A percentile compares a stretch with the other conserved stretches of the same genome.
Evolutionary conservation across 78 protist species (phyloP).

Genomic region (Cyanophora paradoxa): DNA sequence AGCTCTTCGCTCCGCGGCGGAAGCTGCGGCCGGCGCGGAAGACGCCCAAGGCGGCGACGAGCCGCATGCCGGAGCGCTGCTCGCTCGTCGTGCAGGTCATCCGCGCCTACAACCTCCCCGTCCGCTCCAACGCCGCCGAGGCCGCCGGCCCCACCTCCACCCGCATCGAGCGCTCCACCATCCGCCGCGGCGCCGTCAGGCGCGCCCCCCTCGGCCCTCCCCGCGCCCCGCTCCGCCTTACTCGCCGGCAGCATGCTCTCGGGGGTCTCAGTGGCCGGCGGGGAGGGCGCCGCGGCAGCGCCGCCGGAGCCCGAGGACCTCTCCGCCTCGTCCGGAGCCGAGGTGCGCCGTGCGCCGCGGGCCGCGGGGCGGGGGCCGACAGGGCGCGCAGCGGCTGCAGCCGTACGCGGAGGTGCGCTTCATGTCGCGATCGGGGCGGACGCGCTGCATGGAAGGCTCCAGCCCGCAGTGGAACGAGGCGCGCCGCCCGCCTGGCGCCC

Average conservation of each 20-base stretch:
- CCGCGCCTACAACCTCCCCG: background rate
- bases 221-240: no score
- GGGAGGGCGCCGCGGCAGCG: background rate
- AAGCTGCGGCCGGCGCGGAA: background rate
- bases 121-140: no score
- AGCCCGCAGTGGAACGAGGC: constrained; percentile 6
- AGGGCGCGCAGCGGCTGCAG: background rate
- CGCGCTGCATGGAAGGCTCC: background rate
- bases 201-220: no score
- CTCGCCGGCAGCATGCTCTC: background rate
- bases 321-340: background rate
- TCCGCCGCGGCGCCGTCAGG: background rate
- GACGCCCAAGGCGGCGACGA: no score
- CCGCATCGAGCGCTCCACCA: no score
- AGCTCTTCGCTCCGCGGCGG: background rate
- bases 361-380: background rate
- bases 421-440: background rate
- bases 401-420: constrained; percentile 12
- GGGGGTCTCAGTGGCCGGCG: background rate
- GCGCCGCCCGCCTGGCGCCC: no score
- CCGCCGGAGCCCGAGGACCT: background rate
- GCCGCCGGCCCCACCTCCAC: no score
- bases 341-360: background rate
- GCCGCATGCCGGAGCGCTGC: background rate
- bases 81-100: background rate